Evolutionary conservation across 2,329 filamentous ascomycete genomes (phyloP).

Genomic region (Akanthomyces uredinophilus): DNA sequence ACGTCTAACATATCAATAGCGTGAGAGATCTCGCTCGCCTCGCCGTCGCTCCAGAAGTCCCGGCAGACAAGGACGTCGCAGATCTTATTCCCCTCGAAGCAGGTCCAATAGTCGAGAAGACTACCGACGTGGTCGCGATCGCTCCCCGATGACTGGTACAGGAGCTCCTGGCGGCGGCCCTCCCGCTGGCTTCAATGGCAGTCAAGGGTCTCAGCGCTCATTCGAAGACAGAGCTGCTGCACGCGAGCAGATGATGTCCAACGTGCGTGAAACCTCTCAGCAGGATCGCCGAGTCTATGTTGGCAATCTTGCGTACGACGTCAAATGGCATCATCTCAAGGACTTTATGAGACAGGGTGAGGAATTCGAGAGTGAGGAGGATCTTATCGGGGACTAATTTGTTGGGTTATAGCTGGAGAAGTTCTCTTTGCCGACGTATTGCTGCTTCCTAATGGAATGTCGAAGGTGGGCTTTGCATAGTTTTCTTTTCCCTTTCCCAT

Average conservation of each 20-base stretch:
- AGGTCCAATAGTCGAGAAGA: slow-evolving; percentile 72
- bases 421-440: slow-evolving; percentile 99
- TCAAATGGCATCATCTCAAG: slow-evolving; percentile 99
- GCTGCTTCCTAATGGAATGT: slow-evolving; percentile 99
- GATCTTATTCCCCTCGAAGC: slow-evolving; percentile 74
- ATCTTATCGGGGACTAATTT: slow-evolving; percentile 34
- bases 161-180: slow-evolving; percentile 65
- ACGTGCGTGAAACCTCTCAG: slow-evolving; percentile 88
- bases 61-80: slow-evolving; percentile 61
- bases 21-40: slow-evolving; percentile 77
- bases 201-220: slow-evolving; percentile 59
- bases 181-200: slow-evolving; percentile 59
- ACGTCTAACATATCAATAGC: slow-evolving; percentile 47
- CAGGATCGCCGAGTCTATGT: slow-evolving; percentile 99
- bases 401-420: slow-evolving; percentile 72
- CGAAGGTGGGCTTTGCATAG: slow-evolving; percentile 98
- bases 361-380: slow-evolving; percentile 31
- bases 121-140: slow-evolving; percentile 67
- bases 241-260: slow-evolving; percentile 95
- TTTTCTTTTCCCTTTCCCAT: slow-evolving; percentile 43
- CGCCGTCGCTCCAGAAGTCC: slow-evolving; percentile 83
- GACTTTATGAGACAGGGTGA: slow-evolving; percentile 99
- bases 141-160: slow-evolving; percentile 80
- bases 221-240: slow-evolving; percentile 78
- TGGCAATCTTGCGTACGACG: slow-evolving; percentile 97